Evolutionary conservation across 192 early-diverging fungal genomes (phyloP), one percentile per base, ranked within the genome.

Genomic region (Coemansia sp.): DNA sequence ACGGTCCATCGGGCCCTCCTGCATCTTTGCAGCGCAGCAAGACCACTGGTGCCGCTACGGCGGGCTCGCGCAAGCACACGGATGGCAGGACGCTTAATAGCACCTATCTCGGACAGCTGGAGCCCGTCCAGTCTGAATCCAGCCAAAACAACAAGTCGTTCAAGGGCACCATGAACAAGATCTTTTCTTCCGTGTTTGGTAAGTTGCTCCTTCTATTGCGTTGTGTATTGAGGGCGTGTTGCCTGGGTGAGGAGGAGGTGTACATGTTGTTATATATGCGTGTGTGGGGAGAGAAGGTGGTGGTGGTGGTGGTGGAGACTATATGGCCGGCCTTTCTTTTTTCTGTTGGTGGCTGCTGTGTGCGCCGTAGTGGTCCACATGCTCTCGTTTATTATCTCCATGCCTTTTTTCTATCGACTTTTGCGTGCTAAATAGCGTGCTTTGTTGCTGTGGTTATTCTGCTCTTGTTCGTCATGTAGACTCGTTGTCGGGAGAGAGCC

Each of bases 401-500:
- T 53, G 45, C 17, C 17, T 46, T 4, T 43, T 40, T 42, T 39
- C 32, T 4, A 69, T 20, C 61, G 54, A 32, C 46, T 48, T 38
- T 25, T 61, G 46, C 32, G 54, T 25, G 54, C 54, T 56, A 56
- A 56, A 22, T 10, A 39, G n/a, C 39, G 1, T 38, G 0, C 10
- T 56, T 10, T 22, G 54, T 22, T 32, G 54, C 37, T 58, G n/a
- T 58, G 37, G 48, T 54, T 67, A 12, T 46, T 66, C 67, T 53
- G 43, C 22, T 57, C 12, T 25, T 62, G 32, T 19, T 19, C 45
- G 20, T 14, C 19, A 0, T 71, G 64, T 71, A 86, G 87, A 86
- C 67, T 68, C 86, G 69, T 63, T 88, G 54, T 81, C 86, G 45
- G 85, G 81, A 20, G 87, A 89, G 72, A 93, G 90, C 63, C 90